Conservation (phyloP, 2,329 filamentous ascomycete genomes). For the Scedosporium aurantiacum region DNA sequence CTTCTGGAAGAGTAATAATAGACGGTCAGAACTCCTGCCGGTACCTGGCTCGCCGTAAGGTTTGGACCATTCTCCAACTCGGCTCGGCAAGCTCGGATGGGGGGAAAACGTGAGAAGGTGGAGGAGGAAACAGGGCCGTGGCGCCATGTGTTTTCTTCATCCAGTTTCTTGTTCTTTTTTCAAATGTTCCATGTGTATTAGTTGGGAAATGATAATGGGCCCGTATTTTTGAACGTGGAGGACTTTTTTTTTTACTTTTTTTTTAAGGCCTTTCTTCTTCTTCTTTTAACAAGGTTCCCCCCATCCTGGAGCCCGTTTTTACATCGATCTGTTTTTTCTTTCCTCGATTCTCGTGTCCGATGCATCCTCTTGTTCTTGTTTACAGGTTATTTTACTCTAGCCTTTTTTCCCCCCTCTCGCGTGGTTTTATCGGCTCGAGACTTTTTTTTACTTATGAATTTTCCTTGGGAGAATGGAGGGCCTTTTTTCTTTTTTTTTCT, state of each 20-base stretch:
- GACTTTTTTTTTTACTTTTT: neutral
- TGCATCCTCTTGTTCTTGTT: neutral
- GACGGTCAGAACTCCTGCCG: slow-evolving; percentile 29
- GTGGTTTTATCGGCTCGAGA: neutral
- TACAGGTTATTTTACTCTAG: neutral
- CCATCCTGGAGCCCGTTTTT: too few species aligned
- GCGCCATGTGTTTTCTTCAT: neutral
- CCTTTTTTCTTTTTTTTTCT: neutral
- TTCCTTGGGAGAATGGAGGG: neutral
- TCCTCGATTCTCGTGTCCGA: neutral
- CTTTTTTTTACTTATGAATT: neutral
- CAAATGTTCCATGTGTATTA: neutral
- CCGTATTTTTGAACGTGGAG: slow-evolving; percentile 1
- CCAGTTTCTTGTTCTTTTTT: slow-evolving; percentile 1
- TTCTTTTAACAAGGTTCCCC: neutral
- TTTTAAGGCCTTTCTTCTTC: neutral
- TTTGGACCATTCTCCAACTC: neutral
- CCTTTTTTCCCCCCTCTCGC: neutral
- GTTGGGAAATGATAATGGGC: slow-evolving; percentile 3
- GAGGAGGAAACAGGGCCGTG: neutral
- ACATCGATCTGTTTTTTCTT: neutral
- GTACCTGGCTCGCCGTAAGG: neutral
- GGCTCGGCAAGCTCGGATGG: neutral
- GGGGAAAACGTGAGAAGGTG: neutral
- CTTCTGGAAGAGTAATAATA: slow-evolving; percentile 69